phyloP scores from a whole-genome alignment of 306 rosid genomes.

The Fragaria iinumae region DNA sequence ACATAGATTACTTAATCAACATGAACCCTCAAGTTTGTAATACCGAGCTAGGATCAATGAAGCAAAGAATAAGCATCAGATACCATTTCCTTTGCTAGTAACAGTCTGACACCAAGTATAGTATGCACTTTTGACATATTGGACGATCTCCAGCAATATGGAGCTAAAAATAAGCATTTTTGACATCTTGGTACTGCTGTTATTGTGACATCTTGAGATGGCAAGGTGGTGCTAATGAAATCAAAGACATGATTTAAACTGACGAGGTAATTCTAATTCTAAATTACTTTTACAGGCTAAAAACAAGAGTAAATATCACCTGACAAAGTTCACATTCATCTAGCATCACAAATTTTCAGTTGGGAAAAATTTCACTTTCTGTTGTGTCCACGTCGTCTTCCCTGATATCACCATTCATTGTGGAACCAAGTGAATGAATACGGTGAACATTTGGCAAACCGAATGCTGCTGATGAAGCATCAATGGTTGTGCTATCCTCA shows the following conservation, averaged over 20 bases:
- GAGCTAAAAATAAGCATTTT: background rate
- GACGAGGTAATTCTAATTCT: background rate
- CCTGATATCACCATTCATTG: conserved; percentile 5
- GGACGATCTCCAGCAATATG: background rate
- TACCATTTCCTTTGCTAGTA: background rate
- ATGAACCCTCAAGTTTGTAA: background rate
- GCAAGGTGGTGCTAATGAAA: background rate
- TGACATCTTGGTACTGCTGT: background rate
- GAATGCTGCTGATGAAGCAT: conserved; percentile 27
- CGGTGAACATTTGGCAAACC: conserved; percentile 15
- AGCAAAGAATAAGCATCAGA: background rate
- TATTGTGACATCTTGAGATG: background rate
- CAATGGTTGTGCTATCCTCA: conserved; percentile 37
- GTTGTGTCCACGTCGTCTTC: background rate
- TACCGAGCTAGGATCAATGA: background rate
- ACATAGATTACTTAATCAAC: background rate
- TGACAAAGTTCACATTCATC: conserved; percentile 12
- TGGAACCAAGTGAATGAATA: conserved; percentile 29
- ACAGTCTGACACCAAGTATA: background rate
- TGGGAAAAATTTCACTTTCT: conserved; percentile 33
- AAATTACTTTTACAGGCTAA: background rate
- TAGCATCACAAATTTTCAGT: conserved; percentile 28
- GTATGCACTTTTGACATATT: background rate
- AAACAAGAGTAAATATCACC: background rate
- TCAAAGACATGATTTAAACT: background rate